Evolutionary conservation across 179 eudicot genomes (phyloP).

Genomic region (Actinidia polygama): DNA sequence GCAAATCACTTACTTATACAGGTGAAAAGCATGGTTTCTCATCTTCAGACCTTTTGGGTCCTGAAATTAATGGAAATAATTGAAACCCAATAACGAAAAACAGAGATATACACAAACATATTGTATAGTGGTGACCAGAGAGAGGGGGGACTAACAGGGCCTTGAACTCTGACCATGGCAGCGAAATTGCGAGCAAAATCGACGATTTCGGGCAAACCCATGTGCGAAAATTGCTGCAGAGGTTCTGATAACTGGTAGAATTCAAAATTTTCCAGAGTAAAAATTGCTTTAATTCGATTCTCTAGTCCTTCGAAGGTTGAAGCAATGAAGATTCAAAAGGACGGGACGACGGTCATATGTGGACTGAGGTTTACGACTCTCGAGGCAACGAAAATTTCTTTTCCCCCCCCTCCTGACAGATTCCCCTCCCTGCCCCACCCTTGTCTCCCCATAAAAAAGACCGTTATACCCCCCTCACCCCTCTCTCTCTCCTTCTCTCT

Average conservation of each 20-base stretch:
- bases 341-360: too few relatives aligned
- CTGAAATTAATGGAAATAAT: slow-evolving; percentile 41
- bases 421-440: too few relatives aligned
- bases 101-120: background rate
- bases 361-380: too few relatives aligned
- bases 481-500: too few relatives aligned
- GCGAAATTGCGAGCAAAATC: slow-evolving; percentile 75
- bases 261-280: too few relatives aligned
- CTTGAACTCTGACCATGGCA: slow-evolving; percentile 76
- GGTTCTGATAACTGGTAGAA: background rate
- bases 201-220: slow-evolving; percentile 78
- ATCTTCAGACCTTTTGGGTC: slow-evolving; percentile 96
- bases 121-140: background rate
- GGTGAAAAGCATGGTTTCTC: slow-evolving; percentile 91
- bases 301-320: too few relatives aligned
- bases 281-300: too few relatives aligned
- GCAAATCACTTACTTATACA: slow-evolving; percentile 54
- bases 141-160: slow-evolving; percentile 60
- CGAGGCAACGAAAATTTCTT: too few relatives aligned
- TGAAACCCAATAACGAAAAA: background rate
- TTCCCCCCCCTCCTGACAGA: too few relatives aligned
- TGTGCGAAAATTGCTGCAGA: slow-evolving; percentile 17
- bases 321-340: too few relatives aligned
- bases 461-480: too few relatives aligned
- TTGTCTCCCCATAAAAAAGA: too few relatives aligned